Base-by-base conservation (phyloP, 768 basidiomycete species). In the Ephemerocybe angulata region DNA sequence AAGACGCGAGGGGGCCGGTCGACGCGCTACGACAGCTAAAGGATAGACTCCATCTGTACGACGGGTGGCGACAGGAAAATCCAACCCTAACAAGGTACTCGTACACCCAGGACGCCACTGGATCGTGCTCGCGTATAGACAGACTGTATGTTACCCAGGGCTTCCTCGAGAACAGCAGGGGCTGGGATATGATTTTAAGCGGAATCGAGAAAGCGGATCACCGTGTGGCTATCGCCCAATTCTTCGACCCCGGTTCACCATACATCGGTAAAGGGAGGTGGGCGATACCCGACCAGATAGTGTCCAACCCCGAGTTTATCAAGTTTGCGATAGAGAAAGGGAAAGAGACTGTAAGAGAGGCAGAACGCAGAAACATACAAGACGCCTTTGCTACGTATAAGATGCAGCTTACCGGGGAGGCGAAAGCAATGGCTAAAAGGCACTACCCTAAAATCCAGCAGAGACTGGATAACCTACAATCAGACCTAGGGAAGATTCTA, bases 141-240 rank as follows among this genome's bases (percentile, higher is more conserved):
- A 37, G 72, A 21, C 68, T 73, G 28, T 72, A 72, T 52, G 48
- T 62, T 0, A 63, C 53, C 15, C 21, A 58, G 0, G 33, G 50
- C 2, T 11, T 62, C 4, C 35, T 62, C 15, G 21, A 60, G 3
- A 35, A 22, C 7, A 41, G 59, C 17, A 35, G 31, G 25, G 59
- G 70, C 22, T 70, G 69, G 69, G 13, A 56, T 10, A 70, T 63
- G 1, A 8, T 17, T 19, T 53, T 43, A 12, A n/a, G 35, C 1
- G 61, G 60, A 0, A 55, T 69, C n/a, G n/a, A n/a, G 6, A 43
- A 56, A 12, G 60, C 61, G 3, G 70, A 74, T 63, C 70, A 72
- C 52, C 28, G 52, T 1, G 57, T 72, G 52, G 64, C 67, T 0
- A 55, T 57, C 3, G 62, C 62, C 0, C 12, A 54, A 19, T 13